Base-by-base conservation (phyloP, 2,329 filamentous ascomycete genomes). In the Alternaria brassicae region DNA sequence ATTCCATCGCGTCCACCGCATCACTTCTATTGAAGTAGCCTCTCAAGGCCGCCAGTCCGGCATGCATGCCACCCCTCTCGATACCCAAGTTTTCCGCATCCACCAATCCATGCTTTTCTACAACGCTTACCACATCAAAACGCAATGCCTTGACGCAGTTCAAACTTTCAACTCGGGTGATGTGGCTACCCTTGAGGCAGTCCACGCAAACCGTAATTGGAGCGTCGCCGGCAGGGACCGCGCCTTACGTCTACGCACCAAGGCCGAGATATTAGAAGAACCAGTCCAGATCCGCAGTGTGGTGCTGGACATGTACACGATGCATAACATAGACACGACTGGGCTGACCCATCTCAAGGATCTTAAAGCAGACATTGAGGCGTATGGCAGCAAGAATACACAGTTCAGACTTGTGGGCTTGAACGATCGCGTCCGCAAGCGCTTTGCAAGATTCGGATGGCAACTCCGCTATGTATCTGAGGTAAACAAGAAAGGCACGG, bases 21-120 rank as follows among this genome's bases (percentile, higher is more conserved):
- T 72, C 48, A 70, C 65, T 0, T 37, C 62, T 2, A 51, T 72
- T 56, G 56, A 50, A 54, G 59, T 56, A 34, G 49, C 27, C 13
- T 59, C 53, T 49, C 60, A 36, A 60, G 65, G 51, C 36, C 55
- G 23, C 9, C 49, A 42, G 12, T 12, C 58, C 1, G 63, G 54
- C 57, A 48, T 36, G 42, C 54, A 45, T 28, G 44, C 56, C n/a
- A 69, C 81, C 4, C 77, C 79, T 0, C 74, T 79, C 2, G 85
- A 88, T 64, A 81, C 82, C 1, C 84, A 84, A 28, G 76, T 89
- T 34, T 85, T 89, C 69, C 79, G 79, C 4, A 86, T 88, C 72
- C 82, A 80, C 34, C 84, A 87, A 56, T 82, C 84, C 1, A 76
- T 89, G 34, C 84, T 88, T 73, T 89, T 88, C 77, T 84, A 82